Conservation (phyloP, 2,329 filamentous ascomycete species). For the Curvularia verruculosa region DNA sequence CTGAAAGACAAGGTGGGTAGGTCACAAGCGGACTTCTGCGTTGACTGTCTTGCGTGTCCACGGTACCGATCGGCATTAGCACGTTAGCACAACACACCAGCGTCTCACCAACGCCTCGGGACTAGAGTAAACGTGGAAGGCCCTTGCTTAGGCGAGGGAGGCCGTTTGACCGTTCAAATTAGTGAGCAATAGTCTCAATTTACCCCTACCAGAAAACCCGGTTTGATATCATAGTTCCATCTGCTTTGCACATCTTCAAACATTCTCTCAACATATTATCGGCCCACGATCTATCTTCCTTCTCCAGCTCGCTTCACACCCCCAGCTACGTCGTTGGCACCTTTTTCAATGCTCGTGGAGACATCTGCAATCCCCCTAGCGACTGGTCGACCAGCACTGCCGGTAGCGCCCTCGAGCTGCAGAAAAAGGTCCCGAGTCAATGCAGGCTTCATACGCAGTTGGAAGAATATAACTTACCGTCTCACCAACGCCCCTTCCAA, state of each 20-base stretch:
- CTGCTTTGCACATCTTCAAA: neutral
- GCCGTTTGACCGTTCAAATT: neutral
- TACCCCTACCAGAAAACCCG: neutral
- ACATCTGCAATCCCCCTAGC: slow-evolving; percentile 52
- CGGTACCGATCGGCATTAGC: neutral
- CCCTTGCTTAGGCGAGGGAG: neutral
- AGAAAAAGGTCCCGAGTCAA: slow-evolving; percentile 5
- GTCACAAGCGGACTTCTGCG: neutral
- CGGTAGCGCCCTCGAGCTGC: slow-evolving; percentile 52
- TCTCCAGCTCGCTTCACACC: slow-evolving; percentile 56
- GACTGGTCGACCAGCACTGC: slow-evolving; percentile 51
- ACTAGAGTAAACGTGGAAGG: slow-evolving; percentile 1
- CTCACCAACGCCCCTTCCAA: slow-evolving; percentile 54
- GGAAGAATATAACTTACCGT: slow-evolving; percentile 29
- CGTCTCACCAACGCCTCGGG: slow-evolving; percentile 1
- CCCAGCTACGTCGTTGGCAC: slow-evolving; percentile 50
- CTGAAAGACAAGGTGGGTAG: neutral
- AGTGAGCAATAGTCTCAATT: neutral
- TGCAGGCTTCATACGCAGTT: slow-evolving; percentile 1
- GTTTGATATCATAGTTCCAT: neutral
- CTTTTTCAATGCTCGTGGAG: slow-evolving; percentile 54
- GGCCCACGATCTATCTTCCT: slow-evolving; percentile 46
- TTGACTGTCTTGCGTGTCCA: neutral
- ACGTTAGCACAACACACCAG: slow-evolving; percentile 3
- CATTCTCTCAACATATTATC: neutral